Percentiles rank a stretch among this genome's conserved stretches.
Conservation (phyloP, 225 moss, liverwort and hornwort species). For the Polytrichum formosum region DNA sequence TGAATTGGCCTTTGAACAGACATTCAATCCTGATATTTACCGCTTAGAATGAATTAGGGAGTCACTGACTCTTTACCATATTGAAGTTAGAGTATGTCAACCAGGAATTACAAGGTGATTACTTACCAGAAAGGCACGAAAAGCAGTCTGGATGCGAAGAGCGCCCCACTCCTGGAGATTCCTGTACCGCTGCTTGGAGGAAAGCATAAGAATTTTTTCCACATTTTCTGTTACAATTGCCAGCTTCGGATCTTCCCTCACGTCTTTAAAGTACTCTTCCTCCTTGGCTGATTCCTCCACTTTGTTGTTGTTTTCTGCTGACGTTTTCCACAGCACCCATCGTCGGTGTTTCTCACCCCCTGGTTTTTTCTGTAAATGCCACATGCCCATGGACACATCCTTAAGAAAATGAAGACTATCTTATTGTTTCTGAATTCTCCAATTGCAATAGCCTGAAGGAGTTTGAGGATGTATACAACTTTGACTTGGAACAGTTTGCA, state of each 20-base stretch:
- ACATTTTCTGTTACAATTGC: conserved; percentile 41
- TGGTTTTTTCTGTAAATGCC: conserved; percentile 23
- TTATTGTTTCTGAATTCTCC: too few species aligned
- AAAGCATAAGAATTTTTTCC: conserved; percentile 41
- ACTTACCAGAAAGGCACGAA: conserved; percentile 77
- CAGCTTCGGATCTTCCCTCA: conserved; percentile 22
- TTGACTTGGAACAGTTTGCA: too few species aligned
- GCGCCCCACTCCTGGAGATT: conserved; percentile 52
- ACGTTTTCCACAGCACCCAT: conserved; percentile 43
- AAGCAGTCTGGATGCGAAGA: conserved; percentile 81
- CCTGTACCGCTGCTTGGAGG: conserved; percentile 38
- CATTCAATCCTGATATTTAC: neutral
- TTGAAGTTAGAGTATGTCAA: too few species aligned
- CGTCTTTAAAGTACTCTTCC: conserved; percentile 16
- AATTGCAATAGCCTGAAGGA: too few species aligned
- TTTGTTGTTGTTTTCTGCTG: conserved; percentile 35
- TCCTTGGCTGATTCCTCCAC: conserved; percentile 29
- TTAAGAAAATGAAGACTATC: too few species aligned
- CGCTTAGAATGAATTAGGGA: too few species aligned
- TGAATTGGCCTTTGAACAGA: too few species aligned
- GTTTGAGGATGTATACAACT: too few species aligned
- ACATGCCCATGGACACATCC: neutral
- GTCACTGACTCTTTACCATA: too few species aligned
- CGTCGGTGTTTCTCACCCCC: conserved; percentile 35
- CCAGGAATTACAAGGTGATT: neutral